Evolutionary conservation across 2,329 filamentous ascomycete genomes (phyloP).

Genomic region (Colletotrichum aenigma): DNA sequence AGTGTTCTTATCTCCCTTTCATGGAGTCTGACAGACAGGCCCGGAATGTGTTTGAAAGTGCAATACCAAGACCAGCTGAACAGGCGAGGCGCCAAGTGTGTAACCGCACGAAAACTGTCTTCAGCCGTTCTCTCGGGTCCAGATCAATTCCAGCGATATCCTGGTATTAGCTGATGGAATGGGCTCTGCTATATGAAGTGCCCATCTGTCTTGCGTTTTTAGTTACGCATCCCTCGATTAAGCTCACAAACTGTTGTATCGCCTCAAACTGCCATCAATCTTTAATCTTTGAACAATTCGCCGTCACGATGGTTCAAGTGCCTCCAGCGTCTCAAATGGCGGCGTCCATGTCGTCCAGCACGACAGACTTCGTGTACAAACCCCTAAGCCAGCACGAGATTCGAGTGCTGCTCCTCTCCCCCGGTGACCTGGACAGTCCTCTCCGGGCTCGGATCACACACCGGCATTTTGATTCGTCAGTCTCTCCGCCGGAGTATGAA

Average conservation of each 20-base stretch:
- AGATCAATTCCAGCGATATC: background rate
- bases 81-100: background rate
- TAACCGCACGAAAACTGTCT: background rate
- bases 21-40: background rate
- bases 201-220: fast-evolving
- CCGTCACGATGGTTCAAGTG: background rate
- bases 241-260: background rate
- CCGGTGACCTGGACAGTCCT: background rate
- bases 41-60: background rate
- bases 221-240: background rate
- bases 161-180: background rate
- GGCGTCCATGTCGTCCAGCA: fast-evolving
- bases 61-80: background rate
- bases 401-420: background rate
- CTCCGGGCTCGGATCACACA: background rate
- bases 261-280: fast-evolving
- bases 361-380: fast-evolving
- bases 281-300: background rate
- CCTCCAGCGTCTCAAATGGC: fast-evolving
- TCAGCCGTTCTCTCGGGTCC: background rate
- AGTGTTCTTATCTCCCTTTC: background rate
- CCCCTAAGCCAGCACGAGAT: background rate
- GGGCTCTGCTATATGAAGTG: background rate
- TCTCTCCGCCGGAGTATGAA: background rate
- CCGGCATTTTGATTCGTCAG: background rate